Evolutionary conservation across 2,329 filamentous ascomycete species (phyloP).

Genomic region (Colletotrichum tropicicola): DNA sequence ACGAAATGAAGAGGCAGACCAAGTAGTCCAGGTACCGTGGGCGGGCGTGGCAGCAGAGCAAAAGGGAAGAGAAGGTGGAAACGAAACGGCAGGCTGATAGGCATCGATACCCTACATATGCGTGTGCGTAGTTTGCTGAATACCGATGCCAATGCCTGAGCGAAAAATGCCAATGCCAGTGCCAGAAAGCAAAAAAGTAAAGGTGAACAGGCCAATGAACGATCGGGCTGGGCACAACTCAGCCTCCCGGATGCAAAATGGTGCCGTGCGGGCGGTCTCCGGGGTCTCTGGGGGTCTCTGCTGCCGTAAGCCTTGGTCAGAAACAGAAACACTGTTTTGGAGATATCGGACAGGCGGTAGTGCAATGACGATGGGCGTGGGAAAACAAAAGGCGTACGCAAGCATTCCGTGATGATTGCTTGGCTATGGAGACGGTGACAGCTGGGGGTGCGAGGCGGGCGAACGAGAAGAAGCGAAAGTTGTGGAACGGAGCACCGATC

Average conservation of each 20-base stretch:
- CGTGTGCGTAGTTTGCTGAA: constrained; percentile 14
- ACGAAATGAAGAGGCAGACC: background rate
- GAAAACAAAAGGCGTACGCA: constrained; percentile 14
- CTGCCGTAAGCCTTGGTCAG: constrained; percentile 26
- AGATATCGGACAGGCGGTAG: constrained; percentile 2
- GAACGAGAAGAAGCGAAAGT: background rate
- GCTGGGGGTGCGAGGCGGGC: background rate
- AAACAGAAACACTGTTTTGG: constrained; percentile 18
- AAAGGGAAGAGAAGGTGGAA: background rate
- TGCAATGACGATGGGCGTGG: background rate
- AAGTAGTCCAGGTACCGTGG: background rate
- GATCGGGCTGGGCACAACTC: constrained; percentile 12
- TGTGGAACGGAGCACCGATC: constrained; percentile 20
- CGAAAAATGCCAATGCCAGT: background rate
- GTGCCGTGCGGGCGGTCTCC: constrained; percentile 12
- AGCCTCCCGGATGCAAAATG: constrained; percentile 19
- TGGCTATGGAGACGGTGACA: constrained; percentile 11
- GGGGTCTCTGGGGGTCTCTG: background rate
- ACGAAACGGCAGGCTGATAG: constrained; percentile 11
- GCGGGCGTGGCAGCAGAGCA: background rate
- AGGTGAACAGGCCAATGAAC: constrained; percentile 10
- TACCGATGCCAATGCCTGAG: background rate
- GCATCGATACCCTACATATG: constrained; percentile 21
- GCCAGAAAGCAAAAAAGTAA: background rate
- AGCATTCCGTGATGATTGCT: constrained; percentile 19